A percentile compares a stretch with the other conserved stretches of the same genome.
phyloP scores from a whole-genome alignment of 164 flowering plant species.

The Vitis riparia region DNA sequence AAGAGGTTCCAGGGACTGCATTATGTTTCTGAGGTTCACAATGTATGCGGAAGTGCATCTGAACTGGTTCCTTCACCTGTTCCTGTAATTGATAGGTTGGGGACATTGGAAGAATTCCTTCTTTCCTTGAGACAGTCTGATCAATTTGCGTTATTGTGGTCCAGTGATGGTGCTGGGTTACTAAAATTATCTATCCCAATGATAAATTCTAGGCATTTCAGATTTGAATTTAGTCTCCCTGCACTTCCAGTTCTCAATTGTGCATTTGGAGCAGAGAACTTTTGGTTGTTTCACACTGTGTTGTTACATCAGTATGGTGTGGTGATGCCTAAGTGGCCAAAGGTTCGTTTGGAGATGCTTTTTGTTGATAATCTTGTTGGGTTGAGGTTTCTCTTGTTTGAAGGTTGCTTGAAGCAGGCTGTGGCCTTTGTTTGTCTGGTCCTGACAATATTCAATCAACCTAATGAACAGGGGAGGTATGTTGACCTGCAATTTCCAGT shows the following conservation, averaged over 20 bases:
- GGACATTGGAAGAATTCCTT: constrained; percentile 21
- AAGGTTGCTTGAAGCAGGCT: constrained; percentile 80
- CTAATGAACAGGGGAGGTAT: constrained; percentile 33
- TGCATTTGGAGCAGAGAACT: constrained; percentile 19
- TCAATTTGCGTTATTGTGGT: constrained; percentile 21
- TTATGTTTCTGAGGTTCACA: constrained; percentile 14
- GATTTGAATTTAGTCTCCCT: constrained; percentile 36
- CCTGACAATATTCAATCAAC: constrained; percentile 42
- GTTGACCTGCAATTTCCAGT: constrained; percentile 60
- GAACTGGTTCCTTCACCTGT: constrained; percentile 25
- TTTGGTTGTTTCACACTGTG: constrained; percentile 32
- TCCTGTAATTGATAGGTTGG: constrained; percentile 22
- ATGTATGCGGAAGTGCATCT: constrained; percentile 15
- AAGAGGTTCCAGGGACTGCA: constrained; percentile 22
- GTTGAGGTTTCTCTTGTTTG: constrained; percentile 67
- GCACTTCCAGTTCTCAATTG: constrained; percentile 15
- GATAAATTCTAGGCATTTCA: constrained; percentile 28
- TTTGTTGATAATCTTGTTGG: constrained; percentile 76
- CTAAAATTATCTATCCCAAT: constrained; percentile 27
- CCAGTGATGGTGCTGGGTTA: constrained; percentile 28
- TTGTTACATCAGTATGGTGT: constrained; percentile 57
- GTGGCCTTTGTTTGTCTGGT: constrained; percentile 57
- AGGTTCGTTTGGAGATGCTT: constrained; percentile 78
- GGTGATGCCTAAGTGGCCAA: constrained; percentile 61
- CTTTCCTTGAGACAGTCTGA: constrained; percentile 13